A percentile compares a stretch with the other conserved stretches of the same genome.
Conservation (phyloP, 2,329 filamentous ascomycete genomes). For the Paecilomyces dactylethromorphus region DNA sequence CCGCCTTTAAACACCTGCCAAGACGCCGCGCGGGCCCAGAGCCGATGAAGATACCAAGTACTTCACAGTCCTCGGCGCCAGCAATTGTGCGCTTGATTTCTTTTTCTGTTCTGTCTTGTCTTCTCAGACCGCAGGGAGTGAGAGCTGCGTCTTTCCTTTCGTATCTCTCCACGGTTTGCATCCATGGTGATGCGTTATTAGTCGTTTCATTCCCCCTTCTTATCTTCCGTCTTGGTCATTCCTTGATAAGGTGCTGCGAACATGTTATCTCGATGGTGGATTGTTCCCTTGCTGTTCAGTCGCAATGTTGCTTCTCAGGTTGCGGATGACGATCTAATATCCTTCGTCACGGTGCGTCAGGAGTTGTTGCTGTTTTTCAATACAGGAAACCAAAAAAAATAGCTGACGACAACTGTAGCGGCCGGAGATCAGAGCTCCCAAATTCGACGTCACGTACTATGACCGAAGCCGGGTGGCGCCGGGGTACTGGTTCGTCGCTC, state of each 20-base stretch:
- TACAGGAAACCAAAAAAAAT: background rate
- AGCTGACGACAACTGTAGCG: constrained; percentile 12
- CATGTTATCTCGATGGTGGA: background rate
- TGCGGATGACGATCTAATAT: constrained; percentile 24
- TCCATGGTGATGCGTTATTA: background rate
- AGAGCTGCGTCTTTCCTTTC: background rate
- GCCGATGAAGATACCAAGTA: background rate
- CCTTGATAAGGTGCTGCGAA: background rate
- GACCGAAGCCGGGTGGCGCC: constrained; percentile 24
- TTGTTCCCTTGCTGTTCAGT: background rate
- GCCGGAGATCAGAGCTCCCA: constrained; percentile 17
- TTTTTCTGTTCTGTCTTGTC: background rate
- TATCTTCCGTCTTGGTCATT: background rate
- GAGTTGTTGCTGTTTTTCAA: background rate
- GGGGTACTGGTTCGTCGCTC: constrained; percentile 45
- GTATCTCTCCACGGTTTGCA: background rate
- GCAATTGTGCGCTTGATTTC: background rate
- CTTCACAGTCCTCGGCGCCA: background rate
- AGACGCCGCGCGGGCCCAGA: background rate
- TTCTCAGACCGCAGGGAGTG: background rate
- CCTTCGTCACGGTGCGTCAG: constrained; percentile 25
- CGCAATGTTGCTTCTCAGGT: background rate
- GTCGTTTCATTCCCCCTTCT: background rate
- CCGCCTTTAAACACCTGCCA: background rate
- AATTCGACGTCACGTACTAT: constrained; percentile 21